These are phyloP conservation scores for Nicotiana tabacum DNA, from an alignment of 257 asterid species.

Conservation along the genomic window DNA sequence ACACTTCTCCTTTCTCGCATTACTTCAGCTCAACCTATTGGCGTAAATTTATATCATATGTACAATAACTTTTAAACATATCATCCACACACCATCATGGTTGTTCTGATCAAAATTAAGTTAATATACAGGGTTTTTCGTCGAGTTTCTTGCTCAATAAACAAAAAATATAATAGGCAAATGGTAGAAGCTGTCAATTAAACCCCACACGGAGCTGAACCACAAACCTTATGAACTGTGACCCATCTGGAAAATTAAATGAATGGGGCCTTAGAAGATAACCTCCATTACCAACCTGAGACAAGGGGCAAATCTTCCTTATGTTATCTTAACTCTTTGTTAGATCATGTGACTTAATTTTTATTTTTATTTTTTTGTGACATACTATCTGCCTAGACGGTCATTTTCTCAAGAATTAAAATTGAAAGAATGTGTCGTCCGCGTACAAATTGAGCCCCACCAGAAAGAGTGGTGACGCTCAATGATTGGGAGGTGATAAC, in stretches of 20 bases:
- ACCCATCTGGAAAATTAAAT: slow-evolving; percentile 15
- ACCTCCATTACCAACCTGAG: background rate
- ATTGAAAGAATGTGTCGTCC: background rate
- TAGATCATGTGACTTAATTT: background rate
- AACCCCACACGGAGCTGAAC: slow-evolving; percentile 18
- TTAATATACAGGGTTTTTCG: background rate
- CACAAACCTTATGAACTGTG: slow-evolving; percentile 14
- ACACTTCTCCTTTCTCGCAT: background rate
- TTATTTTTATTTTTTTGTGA: background rate
- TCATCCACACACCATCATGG: background rate
- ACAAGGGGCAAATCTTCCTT: background rate
- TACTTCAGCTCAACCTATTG: background rate
- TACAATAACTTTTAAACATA: background rate
- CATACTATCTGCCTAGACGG: background rate
- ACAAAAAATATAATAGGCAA: background rate
- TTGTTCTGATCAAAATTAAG: background rate
- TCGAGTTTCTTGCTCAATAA: background rate
- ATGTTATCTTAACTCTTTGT: background rate
- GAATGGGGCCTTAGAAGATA: slow-evolving; percentile 7
- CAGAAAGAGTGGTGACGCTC: slow-evolving; percentile 26
- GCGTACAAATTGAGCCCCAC: background rate
- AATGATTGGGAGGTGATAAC: slow-evolving; percentile 36
- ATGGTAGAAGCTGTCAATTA: background rate
- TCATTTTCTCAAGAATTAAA: background rate
- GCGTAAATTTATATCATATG: background rate